phyloP scores from a whole-genome alignment of 1,139 yeast genomes.

The Zygoascus sp. region DNA sequence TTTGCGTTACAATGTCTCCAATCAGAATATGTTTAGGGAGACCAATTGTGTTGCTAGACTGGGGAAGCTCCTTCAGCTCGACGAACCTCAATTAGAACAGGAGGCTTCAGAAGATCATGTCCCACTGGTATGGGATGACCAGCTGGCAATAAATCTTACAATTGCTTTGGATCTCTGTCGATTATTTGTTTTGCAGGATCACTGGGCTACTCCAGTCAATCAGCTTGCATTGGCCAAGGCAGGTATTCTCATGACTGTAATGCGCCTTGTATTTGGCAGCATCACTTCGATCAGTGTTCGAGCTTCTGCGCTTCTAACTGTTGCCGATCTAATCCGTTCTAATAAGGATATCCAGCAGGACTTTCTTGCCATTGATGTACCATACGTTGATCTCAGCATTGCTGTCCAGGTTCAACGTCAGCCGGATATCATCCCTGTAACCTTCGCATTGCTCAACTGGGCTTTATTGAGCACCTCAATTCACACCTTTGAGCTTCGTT shows the following conservation, averaged over 20 bases:
- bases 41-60: conserved; percentile 70
- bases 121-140: conserved; percentile 18
- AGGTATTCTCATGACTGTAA: conserved; percentile 60
- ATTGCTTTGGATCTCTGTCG: conserved; percentile 70
- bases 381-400: conserved; percentile 79
- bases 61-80: conserved; percentile 46
- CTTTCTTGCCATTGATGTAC: conserved; percentile 82
- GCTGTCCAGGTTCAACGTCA: conserved; percentile 38
- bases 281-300: conserved; percentile 60
- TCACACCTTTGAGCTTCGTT: conserved; percentile 75
- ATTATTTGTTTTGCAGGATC: conserved; percentile 70
- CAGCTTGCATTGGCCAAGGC: conserved; percentile 60
- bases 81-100: conserved; percentile 42
- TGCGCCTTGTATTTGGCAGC: conserved; percentile 63
- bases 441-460: conserved; percentile 78
- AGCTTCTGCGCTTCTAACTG: conserved; percentile 62
- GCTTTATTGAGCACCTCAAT: conserved; percentile 71
- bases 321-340: conserved; percentile 69
- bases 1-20: conserved; percentile 77
- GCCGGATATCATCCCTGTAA: conserved; percentile 53
- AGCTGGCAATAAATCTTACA: conserved; percentile 44
- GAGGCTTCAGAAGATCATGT: conserved; percentile 42
- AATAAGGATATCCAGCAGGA: conserved; percentile 61
- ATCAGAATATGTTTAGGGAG: conserved; percentile 84
- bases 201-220: conserved; percentile 55